phyloP scores from a whole-genome alignment of 169 alveolate species.

The Fabrea salina region DNA sequence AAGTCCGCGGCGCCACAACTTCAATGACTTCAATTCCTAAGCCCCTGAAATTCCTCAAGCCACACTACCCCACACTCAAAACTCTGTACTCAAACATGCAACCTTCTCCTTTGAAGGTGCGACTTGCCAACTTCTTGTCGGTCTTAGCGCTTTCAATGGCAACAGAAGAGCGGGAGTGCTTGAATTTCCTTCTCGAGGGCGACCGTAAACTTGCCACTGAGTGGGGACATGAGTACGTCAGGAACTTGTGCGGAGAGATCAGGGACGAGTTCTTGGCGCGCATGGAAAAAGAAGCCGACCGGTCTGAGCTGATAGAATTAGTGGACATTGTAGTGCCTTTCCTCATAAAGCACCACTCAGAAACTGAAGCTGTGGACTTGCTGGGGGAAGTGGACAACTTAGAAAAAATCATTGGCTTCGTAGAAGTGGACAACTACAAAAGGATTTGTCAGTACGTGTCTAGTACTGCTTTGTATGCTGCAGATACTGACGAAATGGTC shows the following conservation, averaged over 20 bases:
- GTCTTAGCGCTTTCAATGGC: constrained; percentile 75
- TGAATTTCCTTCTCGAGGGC: constrained; percentile 72
- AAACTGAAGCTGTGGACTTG: constrained; percentile 83
- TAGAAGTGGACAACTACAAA: constrained; percentile 64
- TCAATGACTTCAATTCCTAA: constrained; percentile 87
- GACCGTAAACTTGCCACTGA: constrained; percentile 54
- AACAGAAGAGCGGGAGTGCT: constrained; percentile 59
- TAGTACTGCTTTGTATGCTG: constrained; percentile 66
- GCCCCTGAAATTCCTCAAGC: constrained; percentile 76
- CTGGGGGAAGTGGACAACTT: constrained; percentile 76
- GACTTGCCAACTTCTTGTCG: constrained; percentile 75
- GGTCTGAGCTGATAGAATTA: constrained; percentile 55
- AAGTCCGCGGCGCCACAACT: constrained; percentile 74
- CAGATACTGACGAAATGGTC: constrained; percentile 77
- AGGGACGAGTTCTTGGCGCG: constrained; percentile 64
- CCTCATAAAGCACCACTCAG: constrained; percentile 70
- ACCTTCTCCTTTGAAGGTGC: neutral
- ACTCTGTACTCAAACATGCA: constrained; percentile 11
- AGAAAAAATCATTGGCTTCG: constrained; percentile 53
- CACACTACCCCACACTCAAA: constrained; percentile 59
- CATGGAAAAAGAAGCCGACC: constrained; percentile 47
- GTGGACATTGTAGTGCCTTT: constrained; percentile 78
- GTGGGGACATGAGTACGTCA: constrained; percentile 86
- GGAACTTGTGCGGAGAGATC: constrained; percentile 73
- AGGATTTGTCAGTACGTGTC: constrained; percentile 72